Conservation (phyloP, 345 rosid species). For the Streptanthus diversifolius region DNA sequence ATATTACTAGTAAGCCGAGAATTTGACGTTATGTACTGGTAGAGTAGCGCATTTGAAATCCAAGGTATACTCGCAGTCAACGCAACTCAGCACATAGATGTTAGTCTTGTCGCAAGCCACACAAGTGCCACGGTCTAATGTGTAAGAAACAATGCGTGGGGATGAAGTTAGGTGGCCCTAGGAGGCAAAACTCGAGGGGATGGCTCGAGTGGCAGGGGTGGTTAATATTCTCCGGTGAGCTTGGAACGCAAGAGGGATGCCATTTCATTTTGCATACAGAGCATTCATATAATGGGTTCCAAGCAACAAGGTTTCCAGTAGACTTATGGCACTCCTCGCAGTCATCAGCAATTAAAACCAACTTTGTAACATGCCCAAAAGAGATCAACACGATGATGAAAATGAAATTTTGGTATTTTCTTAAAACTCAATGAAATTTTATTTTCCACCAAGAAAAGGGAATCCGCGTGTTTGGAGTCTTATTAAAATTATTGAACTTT, state of each 20-base stretch:
- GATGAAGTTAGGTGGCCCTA: neutral
- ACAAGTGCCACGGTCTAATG: neutral
- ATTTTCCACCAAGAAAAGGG: no score
- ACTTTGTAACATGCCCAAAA: neutral
- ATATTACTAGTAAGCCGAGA: no score
- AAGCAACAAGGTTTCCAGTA: neutral
- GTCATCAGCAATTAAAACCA: neutral
- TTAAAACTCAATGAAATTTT: no score
- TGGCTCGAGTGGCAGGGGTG: neutral
- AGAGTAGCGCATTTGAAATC: neutral
- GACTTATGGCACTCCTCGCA: slow-evolving; percentile 2
- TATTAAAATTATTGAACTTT: neutral
- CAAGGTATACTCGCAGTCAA: neutral
- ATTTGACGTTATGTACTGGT: neutral
- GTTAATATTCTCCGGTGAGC: neutral
- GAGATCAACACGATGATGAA: neutral
- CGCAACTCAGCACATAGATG: neutral
- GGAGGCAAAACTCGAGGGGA: neutral
- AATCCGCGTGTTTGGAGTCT: no score
- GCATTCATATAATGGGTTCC: neutral
- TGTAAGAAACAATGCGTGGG: neutral
- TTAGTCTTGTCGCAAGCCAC: neutral
- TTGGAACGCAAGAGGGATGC: neutral
- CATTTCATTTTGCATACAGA: neutral
- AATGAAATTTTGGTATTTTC: no score